Conservation (phyloP, 2,329 filamentous ascomycete genomes). For the Fusarium sp. region DNA sequence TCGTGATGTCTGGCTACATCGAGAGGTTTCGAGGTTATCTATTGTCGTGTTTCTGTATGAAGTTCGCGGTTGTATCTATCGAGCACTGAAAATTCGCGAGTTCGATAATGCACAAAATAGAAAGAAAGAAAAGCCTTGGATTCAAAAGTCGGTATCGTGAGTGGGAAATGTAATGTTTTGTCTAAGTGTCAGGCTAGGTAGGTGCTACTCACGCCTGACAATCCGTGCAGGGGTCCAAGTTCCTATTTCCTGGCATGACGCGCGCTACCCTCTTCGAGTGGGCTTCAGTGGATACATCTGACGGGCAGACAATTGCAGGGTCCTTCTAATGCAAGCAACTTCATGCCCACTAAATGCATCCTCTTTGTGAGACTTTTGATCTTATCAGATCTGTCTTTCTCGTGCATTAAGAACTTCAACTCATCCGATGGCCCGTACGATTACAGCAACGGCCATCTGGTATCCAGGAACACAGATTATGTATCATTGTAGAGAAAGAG, state of each 20-base stretch:
- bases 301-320: slow-evolving; percentile 12
- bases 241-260: slow-evolving; percentile 29
- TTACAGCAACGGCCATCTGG: no score
- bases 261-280: slow-evolving; percentile 18
- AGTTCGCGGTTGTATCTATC: neutral
- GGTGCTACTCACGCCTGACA: slow-evolving; percentile 26
- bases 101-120: neutral
- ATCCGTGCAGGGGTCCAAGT: slow-evolving; percentile 33
- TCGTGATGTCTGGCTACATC: slow-evolving; percentile 37
- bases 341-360: neutral
- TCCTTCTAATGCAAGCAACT: slow-evolving; percentile 2
- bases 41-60: neutral
- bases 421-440: neutral
- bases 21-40: slow-evolving; percentile 19
- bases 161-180: slow-evolving; percentile 17
- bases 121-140: neutral
- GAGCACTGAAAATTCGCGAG: neutral
- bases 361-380: neutral
- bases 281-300: slow-evolving; percentile 20
- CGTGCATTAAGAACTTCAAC: neutral
- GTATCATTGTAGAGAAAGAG: neutral
- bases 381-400: neutral
- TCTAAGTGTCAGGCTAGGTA: slow-evolving; percentile 20
- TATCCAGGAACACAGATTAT: neutral
- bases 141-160: slow-evolving; percentile 24